Evolutionary conservation across 768 basidiomycete species (phyloP).

Genomic region (Termitomyces sp.): DNA sequence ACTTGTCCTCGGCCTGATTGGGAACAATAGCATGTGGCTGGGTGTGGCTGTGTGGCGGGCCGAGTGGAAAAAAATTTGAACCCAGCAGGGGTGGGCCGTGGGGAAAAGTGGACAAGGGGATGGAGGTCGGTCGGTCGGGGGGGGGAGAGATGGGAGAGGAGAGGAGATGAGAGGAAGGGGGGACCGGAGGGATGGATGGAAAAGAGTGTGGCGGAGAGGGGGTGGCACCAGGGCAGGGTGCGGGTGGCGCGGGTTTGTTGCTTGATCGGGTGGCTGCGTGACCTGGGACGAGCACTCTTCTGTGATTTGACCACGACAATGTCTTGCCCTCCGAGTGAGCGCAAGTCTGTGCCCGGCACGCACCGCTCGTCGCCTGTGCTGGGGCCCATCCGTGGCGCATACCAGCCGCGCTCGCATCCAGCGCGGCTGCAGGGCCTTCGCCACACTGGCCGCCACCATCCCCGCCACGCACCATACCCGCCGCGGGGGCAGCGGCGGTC

Average conservation of each 20-base stretch:
- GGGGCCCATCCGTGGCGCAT: neutral
- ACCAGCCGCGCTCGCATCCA: neutral
- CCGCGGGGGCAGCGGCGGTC: neutral
- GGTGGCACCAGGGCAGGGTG: no score
- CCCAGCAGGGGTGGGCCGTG: constrained; percentile 1
- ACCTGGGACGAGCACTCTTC: neutral
- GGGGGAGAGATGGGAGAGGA: no score
- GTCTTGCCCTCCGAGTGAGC: neutral
- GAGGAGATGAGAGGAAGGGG: neutral
- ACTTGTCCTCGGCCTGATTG: neutral
- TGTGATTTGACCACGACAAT: neutral
- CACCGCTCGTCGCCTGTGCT: neutral
- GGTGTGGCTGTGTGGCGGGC: constrained; percentile 5
- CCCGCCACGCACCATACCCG: neutral
- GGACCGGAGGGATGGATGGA: no score
- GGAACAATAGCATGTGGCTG: constrained; percentile 1
- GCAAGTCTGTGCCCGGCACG: neutral
- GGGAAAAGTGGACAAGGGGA: neutral
- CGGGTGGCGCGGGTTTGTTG: constrained; percentile 1
- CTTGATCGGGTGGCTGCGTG: constrained; percentile 7
- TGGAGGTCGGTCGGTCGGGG: no score
- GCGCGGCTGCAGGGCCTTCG: neutral
- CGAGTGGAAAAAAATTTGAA: constrained; percentile 3
- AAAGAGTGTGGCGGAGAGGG: neutral
- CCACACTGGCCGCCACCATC: neutral